Evolutionary conservation across 1,139 yeast genomes (phyloP), one percentile per base, ranked within the genome.

Genomic region (Blastobotrys serpentis): DNA sequence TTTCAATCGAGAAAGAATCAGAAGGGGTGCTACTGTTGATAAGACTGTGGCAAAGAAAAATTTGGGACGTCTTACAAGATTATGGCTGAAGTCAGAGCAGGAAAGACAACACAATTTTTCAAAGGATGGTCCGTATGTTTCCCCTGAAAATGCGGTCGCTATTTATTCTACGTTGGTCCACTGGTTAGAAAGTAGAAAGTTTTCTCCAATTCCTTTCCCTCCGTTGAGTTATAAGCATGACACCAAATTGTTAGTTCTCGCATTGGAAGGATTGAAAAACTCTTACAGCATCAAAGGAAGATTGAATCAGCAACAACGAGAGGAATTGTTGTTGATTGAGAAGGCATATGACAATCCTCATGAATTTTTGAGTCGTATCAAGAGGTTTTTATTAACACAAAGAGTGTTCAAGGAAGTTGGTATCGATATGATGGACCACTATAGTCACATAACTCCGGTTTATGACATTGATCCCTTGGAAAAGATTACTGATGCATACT

Each of bases 291-390:
- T 95, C n/a, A 86, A 87, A 58, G 86, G 90, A 1, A 72, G 96
- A 48, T 70, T 94, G 57, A 92, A 89, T 59, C 84, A 95, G 7
- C 72, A 84, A 3, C 96, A 94, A 65, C 76, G 98, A 54, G 97
- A 92, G 65, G 98, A 92, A 61, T 70, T 92, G 53, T 95, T 97
- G 0, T 72, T 92, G 54, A 89, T 94, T 47, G 98, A 94, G 63
- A 96, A 89, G 62, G 98, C 98, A 0, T 92, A 88, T 64, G 99
- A 92, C 61, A 88, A 88, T 57, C 99, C 99, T 0, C 96, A 89
- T 64, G 98, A 92, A 62, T 85, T 92, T 54, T 73, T 94, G 52
- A 85, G 85, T 14, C 78, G 96, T 54, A 78, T 92, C 50, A 94
- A 92, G 67, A 84, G 86, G 58, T 82, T 84, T 46, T 68, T 94